Base-by-base conservation (phyloP, 768 basidiomycete genomes). In the Leccinum aurantiacum region DNA sequence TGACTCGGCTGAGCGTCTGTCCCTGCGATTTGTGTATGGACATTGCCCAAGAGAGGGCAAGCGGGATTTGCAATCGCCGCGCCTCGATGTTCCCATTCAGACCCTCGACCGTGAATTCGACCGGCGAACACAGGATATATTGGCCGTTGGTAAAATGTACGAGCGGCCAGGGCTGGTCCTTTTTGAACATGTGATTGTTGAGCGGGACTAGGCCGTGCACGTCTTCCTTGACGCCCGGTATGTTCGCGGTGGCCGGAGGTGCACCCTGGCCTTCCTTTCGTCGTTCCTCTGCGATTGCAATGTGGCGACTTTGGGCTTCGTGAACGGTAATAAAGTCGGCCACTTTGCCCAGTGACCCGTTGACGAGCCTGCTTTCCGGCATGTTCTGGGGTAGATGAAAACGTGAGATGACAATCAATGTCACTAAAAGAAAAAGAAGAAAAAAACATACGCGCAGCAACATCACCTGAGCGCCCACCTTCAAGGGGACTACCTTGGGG, bases 11-110 rank as follows among this genome's bases (percentile, higher is more conserved):
- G 29, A 99, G 81, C 0, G 97, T 98, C 74, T 98, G 97, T 8
- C 97, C 97, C 74, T 99, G 97, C 6, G 91, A 90, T 74, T 99
- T 99, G 75, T 99, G 97, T 64, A 98, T 98, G 38, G 90, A 92
- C 93, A 98, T 96, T 0, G 96, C 95, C 95, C 95, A 98, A 0
- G 95, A 83, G 48, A 96, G 80, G 54, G 94, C 93, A 17, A 98
- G 75, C 0, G 93, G 93, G 0, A 96, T 69, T 86, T 95, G 69
- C 25, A 74, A 29, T 51, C 76, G 68, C 47, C 68, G 70, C 27
- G 74, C 76, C 58, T 79, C 78, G 27, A 67, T 5, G 15, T 66
- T 67, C 13, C 78, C 79, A 35, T 59, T 61, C 37, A 76, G 58
- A 38, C 71, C 75, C 48, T 73, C 66, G 15, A 79, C 69, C 0